Base-by-base conservation (phyloP, 2,329 filamentous ascomycete genomes). In the Trichocomaceae sp. region DNA sequence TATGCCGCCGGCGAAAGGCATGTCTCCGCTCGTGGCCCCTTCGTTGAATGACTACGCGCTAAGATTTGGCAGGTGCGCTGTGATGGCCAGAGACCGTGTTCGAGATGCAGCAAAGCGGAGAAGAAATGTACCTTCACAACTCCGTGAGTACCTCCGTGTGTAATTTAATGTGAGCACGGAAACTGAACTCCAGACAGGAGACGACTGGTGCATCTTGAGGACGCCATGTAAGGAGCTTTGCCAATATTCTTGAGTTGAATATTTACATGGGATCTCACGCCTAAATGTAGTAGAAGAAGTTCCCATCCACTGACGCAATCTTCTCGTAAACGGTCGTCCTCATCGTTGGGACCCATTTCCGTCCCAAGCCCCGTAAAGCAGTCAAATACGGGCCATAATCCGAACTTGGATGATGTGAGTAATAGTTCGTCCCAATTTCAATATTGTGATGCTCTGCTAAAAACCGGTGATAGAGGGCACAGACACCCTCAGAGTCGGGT, bases 1-100 rank as follows among this genome's bases (percentile, higher is more conserved):
- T 47, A 6, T 47, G 46, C 46, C 26, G 46, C 29, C 46, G 46
- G 35, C 46, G 46, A 35, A 47, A 47, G 46, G 46, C 46, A 47
- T 47, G 46, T 47, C 20, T 47, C 29, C 19, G 29, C 8, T 47
- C 10, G 1, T 6, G 26, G 8, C 8, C 23, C 13, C 17, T 19
- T 17, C 17, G 22, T 20, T 5, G 9, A 20, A n/a, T 9, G 19
- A 35, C n/a, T 4, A 13, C 26, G 22, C 3, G 10, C 46, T 47
- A 35, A 47, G 23, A 47, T n/a, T 20, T 31, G 35, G 9, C 22
- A 47, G 46, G 46, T 47, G 5, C 46, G 46, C n/a, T 47, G 46
- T 35, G 46, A 47, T 35, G 46, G 46, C 8, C 46, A 47, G 26
- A 47, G 46, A 35, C 46, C 46, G 23, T 47, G 46, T 12, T 47